Conservation (phyloP, 202 grass and related monocot genomes). For the Carex arenaria region DNA sequence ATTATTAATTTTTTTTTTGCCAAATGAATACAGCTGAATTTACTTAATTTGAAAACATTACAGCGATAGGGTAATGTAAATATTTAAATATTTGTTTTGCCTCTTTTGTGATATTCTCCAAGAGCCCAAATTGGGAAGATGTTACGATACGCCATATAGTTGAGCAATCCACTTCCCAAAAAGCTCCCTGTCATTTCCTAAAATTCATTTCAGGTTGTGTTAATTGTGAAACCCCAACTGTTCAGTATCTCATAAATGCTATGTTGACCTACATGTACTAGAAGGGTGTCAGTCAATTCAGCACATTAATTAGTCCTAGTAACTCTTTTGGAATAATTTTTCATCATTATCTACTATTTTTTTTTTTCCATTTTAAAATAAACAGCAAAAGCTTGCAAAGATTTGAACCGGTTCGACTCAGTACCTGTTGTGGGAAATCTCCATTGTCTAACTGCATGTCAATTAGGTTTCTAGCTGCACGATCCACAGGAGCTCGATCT, state of each 20-base stretch:
- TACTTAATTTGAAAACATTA: background rate
- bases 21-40: background rate
- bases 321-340: too few relatives aligned
- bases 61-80: background rate
- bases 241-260: background rate
- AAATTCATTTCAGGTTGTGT: background rate
- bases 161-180: constrained; percentile 42
- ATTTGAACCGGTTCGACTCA: background rate
- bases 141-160: constrained; percentile 56
- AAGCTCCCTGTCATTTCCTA: constrained; percentile 73
- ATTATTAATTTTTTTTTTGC: too few relatives aligned
- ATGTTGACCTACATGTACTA: too few relatives aligned
- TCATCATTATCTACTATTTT: background rate
- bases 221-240: background rate
- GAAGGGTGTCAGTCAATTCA: too few relatives aligned
- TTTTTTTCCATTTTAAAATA: background rate
- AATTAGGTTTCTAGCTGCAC: constrained; percentile 43
- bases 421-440: constrained; percentile 79
- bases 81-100: background rate
- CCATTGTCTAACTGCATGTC: constrained; percentile 49
- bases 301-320: too few relatives aligned
- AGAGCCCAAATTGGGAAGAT: constrained; percentile 82
- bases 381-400: too few relatives aligned
- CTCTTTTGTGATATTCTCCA: constrained; percentile 58
- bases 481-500: constrained; percentile 48